A percentile compares a stretch with the other conserved stretches of the same genome.
Evolutionary conservation across 1,139 yeast genomes (phyloP).

Genomic region (Kodamaea derodonti): DNA sequence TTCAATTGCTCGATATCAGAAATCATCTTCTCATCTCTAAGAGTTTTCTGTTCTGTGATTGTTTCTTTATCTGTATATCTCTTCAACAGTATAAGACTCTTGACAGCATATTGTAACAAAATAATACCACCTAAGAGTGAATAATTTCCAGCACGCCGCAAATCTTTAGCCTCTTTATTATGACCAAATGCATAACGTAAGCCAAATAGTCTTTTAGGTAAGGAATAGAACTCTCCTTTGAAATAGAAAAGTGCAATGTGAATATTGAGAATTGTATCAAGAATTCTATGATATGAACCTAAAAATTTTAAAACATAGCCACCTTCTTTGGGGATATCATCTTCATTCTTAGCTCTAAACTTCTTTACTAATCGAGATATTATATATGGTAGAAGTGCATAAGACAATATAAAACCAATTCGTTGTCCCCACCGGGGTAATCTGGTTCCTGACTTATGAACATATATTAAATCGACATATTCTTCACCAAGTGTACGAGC

Average conservation of each 20-base stretch:
- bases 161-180: constrained; percentile 44
- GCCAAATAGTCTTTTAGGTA: constrained; percentile 75
- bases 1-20: constrained; percentile 11
- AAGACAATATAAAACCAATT: constrained; percentile 50
- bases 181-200: constrained; percentile 75
- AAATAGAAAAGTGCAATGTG: constrained; percentile 83
- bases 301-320: constrained; percentile 15
- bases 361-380: constrained; percentile 31
- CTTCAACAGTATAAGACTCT: constrained; percentile 32
- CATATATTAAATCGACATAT: constrained; percentile 80
- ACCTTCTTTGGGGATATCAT: constrained; percentile 13
- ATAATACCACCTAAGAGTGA: constrained; percentile 74
- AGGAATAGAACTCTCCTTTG: constrained; percentile 72
- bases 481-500: constrained; percentile 91
- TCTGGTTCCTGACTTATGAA: constrained; percentile 45
- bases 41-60: constrained; percentile 2
- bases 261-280: constrained; percentile 54
- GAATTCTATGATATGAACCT: constrained; percentile 38
- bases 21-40: constrained; percentile 1
- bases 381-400: constrained; percentile 55
- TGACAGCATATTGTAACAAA: constrained; percentile 54
- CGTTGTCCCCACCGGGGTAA: constrained; percentile 50
- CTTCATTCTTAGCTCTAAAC: constrained; percentile 21
- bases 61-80: constrained; percentile 21
- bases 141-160: constrained; percentile 55